phyloP scores from a whole-genome alignment of 2,329 filamentous ascomycete species.

The Cytospora chrysosperma region DNA sequence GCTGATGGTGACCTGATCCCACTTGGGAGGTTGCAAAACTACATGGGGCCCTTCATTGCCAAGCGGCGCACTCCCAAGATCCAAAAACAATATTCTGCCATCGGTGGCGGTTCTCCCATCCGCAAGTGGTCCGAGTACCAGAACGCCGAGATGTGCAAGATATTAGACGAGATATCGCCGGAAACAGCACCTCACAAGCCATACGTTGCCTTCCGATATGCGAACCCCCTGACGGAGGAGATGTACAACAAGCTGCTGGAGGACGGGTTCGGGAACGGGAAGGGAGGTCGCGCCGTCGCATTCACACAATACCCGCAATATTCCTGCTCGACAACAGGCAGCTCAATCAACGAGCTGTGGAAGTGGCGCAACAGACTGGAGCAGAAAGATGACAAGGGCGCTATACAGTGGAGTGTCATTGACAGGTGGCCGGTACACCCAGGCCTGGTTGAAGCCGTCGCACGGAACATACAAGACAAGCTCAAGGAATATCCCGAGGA shows the following conservation, averaged over 20 bases:
- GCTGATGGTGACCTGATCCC: constrained; percentile 93
- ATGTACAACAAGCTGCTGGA: constrained; percentile 81
- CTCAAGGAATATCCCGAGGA: constrained; percentile 82
- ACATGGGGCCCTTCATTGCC: constrained; percentile 86
- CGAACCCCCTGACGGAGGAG: constrained; percentile 87
- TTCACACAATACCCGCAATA: constrained; percentile 99
- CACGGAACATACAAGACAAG: constrained; percentile 85
- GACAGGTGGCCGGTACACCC: constrained; percentile 94
- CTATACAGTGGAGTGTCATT: constrained; percentile 95
- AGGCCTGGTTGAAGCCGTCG: constrained; percentile 88
- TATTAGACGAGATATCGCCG: constrained; percentile 85
- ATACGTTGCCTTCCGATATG: constrained; percentile 96
- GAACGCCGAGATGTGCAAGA: constrained; percentile 92
- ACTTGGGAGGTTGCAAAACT: constrained; percentile 86
- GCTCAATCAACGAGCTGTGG: constrained; percentile 95
- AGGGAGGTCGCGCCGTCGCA: constrained; percentile 88
- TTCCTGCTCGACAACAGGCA: constrained; percentile 95
- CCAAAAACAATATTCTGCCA: constrained; percentile 89
- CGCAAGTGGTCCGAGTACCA: constrained; percentile 98
- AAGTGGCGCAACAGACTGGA: constrained; percentile 91
- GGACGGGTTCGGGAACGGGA: constrained; percentile 88
- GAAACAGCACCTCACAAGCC: constrained; percentile 96
- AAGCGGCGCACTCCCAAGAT: constrained; percentile 91
- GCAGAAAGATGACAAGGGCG: constrained; percentile 61
- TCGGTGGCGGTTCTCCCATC: constrained; percentile 96